Percentiles rank a stretch among this genome's conserved stretches.
These are phyloP conservation scores for Houttuynia cordata DNA, from an alignment of 164 flowering plant species.

Conservation along the genomic window DNA sequence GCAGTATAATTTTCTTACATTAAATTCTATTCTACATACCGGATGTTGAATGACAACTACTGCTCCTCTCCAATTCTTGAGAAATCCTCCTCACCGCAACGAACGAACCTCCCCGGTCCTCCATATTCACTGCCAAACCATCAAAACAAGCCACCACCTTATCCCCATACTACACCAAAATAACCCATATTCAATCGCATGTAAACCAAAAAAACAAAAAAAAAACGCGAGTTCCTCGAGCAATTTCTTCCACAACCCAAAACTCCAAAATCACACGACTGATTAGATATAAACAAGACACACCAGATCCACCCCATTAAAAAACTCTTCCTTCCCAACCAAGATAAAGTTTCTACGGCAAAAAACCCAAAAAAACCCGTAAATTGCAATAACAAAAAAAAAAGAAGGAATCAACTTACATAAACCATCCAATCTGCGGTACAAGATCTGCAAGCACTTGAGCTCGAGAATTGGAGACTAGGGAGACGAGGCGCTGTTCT, in stretches of 20 bases:
- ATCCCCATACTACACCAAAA: not conserved
- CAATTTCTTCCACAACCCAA: not conserved
- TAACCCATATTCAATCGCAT: not conserved
- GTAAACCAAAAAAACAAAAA: no score
- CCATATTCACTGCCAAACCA: slow-evolving; percentile 6
- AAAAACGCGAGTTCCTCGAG: not conserved
- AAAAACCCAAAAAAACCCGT: no score
- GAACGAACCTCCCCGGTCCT: slow-evolving; percentile 11
- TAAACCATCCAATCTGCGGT: not conserved
- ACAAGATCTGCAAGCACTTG: not conserved
- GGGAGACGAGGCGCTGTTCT: no score
- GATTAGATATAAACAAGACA: not conserved
- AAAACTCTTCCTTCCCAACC: no score
- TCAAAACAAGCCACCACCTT: not conserved
- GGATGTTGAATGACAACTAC: slow-evolving; percentile 10
- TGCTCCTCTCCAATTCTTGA: slow-evolving; percentile 10
- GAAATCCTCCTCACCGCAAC: slow-evolving; percentile 17
- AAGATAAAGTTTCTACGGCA: no score
- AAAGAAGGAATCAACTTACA: no score
- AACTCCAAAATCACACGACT: not conserved
- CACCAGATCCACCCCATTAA: no score
- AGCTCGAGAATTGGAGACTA: not conserved
- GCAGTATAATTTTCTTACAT: no score
- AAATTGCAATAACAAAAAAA: no score
- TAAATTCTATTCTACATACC: slow-evolving; percentile 3